A percentile compares a stretch with the other conserved stretches of the same genome.
These are phyloP conservation scores for Colletotrichum sp. DNA, from an alignment of 2,329 filamentous ascomycete species.

Conservation along the genomic window DNA sequence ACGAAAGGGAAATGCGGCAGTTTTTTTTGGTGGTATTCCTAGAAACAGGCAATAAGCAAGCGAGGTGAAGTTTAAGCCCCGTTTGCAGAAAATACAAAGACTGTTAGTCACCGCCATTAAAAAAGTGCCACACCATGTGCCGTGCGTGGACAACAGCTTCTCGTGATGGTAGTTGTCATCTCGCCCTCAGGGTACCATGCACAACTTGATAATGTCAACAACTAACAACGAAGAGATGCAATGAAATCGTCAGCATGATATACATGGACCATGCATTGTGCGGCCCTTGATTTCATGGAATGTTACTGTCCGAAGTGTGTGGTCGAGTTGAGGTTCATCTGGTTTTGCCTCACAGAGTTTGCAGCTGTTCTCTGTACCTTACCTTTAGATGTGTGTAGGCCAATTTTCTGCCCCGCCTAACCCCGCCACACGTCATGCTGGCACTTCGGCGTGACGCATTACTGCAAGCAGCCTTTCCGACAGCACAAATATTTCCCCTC, in stretches of 20 bases:
- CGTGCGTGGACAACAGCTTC: background rate
- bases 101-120: background rate
- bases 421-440: conserved; percentile 22
- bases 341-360: background rate
- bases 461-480: background rate
- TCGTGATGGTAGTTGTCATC: background rate
- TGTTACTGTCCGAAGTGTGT: background rate
- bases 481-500: background rate
- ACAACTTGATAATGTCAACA: background rate
- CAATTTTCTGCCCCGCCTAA: conserved; percentile 12
- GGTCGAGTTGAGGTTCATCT: background rate
- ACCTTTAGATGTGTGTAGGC: background rate
- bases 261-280: background rate
- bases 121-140: background rate
- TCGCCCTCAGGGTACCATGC: background rate
- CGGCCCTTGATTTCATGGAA: background rate
- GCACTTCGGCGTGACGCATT: conserved; percentile 17
- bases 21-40: background rate
- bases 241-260: background rate
- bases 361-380: background rate
- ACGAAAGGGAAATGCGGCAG: background rate
- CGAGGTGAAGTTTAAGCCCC: background rate
- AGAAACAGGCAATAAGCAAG: background rate
- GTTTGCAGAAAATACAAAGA: background rate
- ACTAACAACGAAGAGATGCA: background rate